These are phyloP conservation scores for Naganishia cerealis DNA, from an alignment of 1,284 basidiomycete species.

Conservation along the genomic window DNA sequence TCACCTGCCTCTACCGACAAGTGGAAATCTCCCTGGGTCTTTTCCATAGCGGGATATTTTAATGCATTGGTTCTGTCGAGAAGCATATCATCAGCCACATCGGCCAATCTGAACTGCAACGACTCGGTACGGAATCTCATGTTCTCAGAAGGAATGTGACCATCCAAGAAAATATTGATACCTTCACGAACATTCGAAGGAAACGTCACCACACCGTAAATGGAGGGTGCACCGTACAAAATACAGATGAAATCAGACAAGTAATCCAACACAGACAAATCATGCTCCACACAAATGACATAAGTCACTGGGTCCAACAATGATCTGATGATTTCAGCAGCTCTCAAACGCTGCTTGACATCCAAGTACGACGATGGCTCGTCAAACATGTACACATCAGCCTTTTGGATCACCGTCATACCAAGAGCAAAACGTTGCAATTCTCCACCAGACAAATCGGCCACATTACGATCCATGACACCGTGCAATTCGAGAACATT, in stretches of 20 bases:
- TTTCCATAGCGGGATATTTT: conserved; percentile 89
- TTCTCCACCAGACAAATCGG: conserved; percentile 88
- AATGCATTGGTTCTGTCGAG: conserved; percentile 81
- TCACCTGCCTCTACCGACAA: conserved; percentile 80
- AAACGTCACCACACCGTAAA: conserved; percentile 90
- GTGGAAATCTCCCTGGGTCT: conserved; percentile 90
- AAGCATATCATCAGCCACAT: conserved; percentile 82
- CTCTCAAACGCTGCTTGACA: conserved; percentile 86
- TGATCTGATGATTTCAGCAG: conserved; percentile 89
- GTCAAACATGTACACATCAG: conserved; percentile 96
- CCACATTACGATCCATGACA: conserved; percentile 77
- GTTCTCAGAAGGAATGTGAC: conserved; percentile 97
- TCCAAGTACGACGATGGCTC: conserved; percentile 96
- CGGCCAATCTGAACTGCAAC: conserved; percentile 91
- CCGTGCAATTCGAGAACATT: conserved; percentile 79
- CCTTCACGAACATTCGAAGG: conserved; percentile 94
- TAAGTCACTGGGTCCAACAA: conserved; percentile 79
- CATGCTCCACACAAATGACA: conserved; percentile 94
- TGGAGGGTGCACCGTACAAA: conserved; percentile 91
- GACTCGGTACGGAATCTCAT: conserved; percentile 92
- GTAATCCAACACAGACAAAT: conserved; percentile 93
- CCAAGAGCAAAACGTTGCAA: conserved; percentile 81
- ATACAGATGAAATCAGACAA: conserved; percentile 95
- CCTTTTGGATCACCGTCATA: conserved; percentile 67
- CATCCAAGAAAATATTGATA: conserved; percentile 97